Base-by-base conservation (phyloP, 1,284 basidiomycete species). In the Entoloma clypeatum region DNA sequence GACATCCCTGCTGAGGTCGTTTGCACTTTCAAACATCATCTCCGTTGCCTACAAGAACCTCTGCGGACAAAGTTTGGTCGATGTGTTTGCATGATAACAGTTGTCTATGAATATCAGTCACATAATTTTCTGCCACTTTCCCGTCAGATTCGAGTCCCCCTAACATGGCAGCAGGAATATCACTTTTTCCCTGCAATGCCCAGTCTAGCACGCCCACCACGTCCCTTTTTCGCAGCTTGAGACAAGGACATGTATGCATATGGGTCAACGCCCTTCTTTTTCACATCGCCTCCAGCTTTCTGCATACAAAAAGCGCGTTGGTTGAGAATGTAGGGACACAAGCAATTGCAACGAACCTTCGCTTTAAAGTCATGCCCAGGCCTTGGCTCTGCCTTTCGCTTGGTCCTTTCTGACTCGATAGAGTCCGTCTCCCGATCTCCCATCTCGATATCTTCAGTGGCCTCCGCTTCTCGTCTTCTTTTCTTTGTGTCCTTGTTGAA, bases 401-500 rank as follows among this genome's bases (percentile, higher is more conserved):
- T 82, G 51, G 69, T 73, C 56, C 74, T 73, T 58, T 75, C 81
- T 30, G 66, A 60, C 42, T 62, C 68, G 19, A 58, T 54, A 13
- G 60, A 53, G 30, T 58, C 54, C 27, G 65, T 63, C 11, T 64
- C 70, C 45, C 78, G 79, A 45, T 71, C 67, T 6, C 61, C 80
- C 80, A 88, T 88, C 54, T 86, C 86, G 33, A 88, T 67, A 52
- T 91, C 88, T 27, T 71, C 76, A 17, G 59, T 66, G 17, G 75
- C 77, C 50, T 82, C 83, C 17, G 70, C 68, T 46, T 77, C 76
- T 39, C 84, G 74, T 46, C 92, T 67, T 43, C 87, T 77, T 57
- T 92, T 89, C 67, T 94, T 95, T 18, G 90, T 95, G 58, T 97
- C 90, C 68, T 98, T 98, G 71, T 97, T 92, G 69, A 98, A 96